Percentiles rank a stretch among this genome's conserved stretches.
These are phyloP conservation scores for Aspergillus olivimuriae DNA, from an alignment of 495 filamentous ascomycete genomes.

Conservation along the genomic window DNA sequence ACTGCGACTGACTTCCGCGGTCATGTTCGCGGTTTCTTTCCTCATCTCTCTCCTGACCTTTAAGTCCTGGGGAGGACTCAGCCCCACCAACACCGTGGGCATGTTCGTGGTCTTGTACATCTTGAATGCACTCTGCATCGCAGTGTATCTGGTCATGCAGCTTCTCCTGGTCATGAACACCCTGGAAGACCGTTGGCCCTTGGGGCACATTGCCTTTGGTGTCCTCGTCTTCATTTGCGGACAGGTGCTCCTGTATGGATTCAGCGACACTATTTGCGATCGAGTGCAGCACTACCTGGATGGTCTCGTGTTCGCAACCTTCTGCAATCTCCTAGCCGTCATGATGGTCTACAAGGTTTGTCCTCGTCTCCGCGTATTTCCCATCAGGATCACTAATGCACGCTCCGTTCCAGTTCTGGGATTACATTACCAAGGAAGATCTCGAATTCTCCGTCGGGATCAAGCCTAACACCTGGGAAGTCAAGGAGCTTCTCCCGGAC, in stretches of 20 bases:
- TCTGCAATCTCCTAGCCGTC: constrained; percentile 87
- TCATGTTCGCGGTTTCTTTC: constrained; percentile 82
- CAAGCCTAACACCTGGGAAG: constrained; percentile 95
- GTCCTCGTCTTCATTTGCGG: constrained; percentile 87
- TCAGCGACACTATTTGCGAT: constrained; percentile 79
- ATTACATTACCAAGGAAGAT: constrained; percentile 97
- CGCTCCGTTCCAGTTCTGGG: constrained; percentile 73
- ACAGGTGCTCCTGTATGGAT: constrained; percentile 87
- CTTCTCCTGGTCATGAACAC: constrained; percentile 83
- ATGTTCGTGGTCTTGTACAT: constrained; percentile 92
- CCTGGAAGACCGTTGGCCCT: constrained; percentile 89
- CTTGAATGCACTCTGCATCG: constrained; percentile 77
- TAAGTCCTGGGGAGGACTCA: constrained; percentile 81
- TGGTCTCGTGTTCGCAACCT: constrained; percentile 89
- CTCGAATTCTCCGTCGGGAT: constrained; percentile 96
- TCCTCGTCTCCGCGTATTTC: constrained; percentile 1
- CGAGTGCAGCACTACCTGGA: constrained; percentile 89
- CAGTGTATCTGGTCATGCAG: constrained; percentile 85
- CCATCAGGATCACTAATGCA: constrained; percentile 7
- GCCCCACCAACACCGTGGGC: constrained; percentile 77
- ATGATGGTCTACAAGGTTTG: constrained; percentile 99
- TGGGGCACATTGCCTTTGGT: constrained; percentile 90
- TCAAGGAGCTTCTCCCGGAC: constrained; percentile 89
- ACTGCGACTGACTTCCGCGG: constrained; percentile 66
- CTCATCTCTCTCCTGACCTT: constrained; percentile 88